These are phyloP conservation scores for Nidularia sp. DNA, from an alignment of 768 basidiomycete genomes.

Conservation along the genomic window DNA sequence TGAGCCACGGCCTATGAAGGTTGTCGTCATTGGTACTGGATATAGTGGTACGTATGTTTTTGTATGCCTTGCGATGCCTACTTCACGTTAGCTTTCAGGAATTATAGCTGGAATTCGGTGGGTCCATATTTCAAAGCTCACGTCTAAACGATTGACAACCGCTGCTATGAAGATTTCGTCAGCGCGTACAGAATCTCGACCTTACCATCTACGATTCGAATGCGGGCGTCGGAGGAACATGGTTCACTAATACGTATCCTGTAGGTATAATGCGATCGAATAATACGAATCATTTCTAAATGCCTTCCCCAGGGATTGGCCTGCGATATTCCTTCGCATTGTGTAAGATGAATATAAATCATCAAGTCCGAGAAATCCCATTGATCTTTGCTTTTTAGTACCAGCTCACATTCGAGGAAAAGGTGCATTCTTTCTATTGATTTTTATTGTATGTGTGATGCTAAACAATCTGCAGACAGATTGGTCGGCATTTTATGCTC, in stretches of 20 bases:
- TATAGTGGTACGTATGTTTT: constrained; percentile 40
- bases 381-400: constrained; percentile 30
- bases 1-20: constrained; percentile 48
- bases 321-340: constrained; percentile 61
- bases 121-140: constrained; percentile 1
- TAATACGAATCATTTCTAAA: not conserved
- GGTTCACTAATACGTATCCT: constrained; percentile 55
- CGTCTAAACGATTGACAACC: not conserved
- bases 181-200: constrained; percentile 47
- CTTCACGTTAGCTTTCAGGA: constrained; percentile 11
- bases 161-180: constrained; percentile 35
- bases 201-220: constrained; percentile 59
- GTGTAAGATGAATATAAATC: constrained; percentile 24
- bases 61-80: not conserved
- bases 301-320: constrained; percentile 36
- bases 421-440: constrained; percentile 21
- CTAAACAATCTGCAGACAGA: constrained; percentile 29
- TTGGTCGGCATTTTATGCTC: constrained; percentile 60
- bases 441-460: not conserved
- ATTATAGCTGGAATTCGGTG: constrained; percentile 57
- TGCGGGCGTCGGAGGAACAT: constrained; percentile 58
- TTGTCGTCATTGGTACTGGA: constrained; percentile 55
- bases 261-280: constrained; percentile 21
- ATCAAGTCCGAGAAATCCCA: not conserved
- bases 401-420: constrained; percentile 53